Base-by-base conservation (phyloP, 2,329 filamentous ascomycete species). In the Epichloe baconii region DNA sequence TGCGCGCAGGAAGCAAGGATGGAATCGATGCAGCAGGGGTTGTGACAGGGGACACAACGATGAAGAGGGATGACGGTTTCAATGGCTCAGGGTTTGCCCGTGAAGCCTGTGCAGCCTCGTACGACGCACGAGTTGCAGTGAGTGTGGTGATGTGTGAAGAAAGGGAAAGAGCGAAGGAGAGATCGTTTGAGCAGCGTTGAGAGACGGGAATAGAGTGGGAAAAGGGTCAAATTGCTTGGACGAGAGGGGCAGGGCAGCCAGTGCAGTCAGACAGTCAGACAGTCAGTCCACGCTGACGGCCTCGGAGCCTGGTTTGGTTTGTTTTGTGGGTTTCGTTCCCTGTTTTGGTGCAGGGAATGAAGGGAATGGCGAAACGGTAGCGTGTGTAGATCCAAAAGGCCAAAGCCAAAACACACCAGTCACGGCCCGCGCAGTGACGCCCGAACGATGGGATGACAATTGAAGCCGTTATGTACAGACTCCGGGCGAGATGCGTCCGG, bases 331-430 rank as follows among this genome's bases (percentile, higher is more conserved):
- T 8, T 41, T 19, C 37, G 36, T 48, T 40, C n/a, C 47, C 12
- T 47, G 51, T 45, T 47, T 38, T 47, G 43, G 37, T 34, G 38
- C 19, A 46, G 40, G 44, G 44, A 38, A 43, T 19, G 40, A 15
- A 46, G 44, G 44, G 44, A 38, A 43, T 19, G 40, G 19, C 48
- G 48, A 48, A 48, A 45, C 48, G 36, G 42, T 48, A 19, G 44
- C 48, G 45, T 42, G 2, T 36, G 43, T 23, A 41, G 47, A 36
- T 45, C 23, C 7, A 44, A 46, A 37, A 4, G 38, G 17, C 34
- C 49, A 31, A 49, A 49, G 47, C 12, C 14, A 11, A 11, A 45
- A 34, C n/a, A 23, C 31, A 31, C 31, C 31, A 31, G 8, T 10
- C 31, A 31, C 31, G 31, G 31, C 31, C 10, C 10, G 31, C 31